Evolutionary conservation across 208 protist species (phyloP).

Genomic region (Lotmaria passim): DNA sequence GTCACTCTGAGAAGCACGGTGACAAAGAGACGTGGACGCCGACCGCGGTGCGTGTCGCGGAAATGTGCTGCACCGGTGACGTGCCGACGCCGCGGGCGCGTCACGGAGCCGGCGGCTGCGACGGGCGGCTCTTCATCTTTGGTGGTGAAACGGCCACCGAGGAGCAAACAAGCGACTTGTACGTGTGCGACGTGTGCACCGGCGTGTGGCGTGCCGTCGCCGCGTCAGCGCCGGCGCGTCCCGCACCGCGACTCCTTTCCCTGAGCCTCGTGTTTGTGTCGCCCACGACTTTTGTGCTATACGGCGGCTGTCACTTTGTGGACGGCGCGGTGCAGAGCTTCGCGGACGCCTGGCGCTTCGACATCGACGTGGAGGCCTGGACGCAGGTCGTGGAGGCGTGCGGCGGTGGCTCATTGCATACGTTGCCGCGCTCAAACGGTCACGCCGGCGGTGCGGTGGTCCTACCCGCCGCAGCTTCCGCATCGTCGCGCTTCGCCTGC

Average conservation of each 20-base stretch:
- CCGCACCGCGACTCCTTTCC: conserved; percentile 54
- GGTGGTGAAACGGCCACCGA: conserved; percentile 59
- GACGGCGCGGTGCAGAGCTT: conserved; percentile 55
- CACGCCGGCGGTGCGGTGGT: conserved; percentile 38
- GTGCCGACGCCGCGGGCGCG: conserved; percentile 53
- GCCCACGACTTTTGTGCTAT: conserved; percentile 44
- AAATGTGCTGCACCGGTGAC: conserved; percentile 41
- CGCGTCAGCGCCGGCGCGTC: conserved; percentile 30
- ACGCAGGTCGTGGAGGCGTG: not conserved
- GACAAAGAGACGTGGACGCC: conserved; percentile 1
- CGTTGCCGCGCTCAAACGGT: conserved; percentile 46
- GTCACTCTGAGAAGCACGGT: conserved; percentile 3
- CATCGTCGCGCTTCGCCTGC: not conserved
- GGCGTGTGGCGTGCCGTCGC: conserved; percentile 41
- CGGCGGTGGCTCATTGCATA: not conserved
- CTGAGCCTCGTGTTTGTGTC: conserved; percentile 52
- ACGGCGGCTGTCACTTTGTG: conserved; percentile 72
- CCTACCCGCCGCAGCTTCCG: not conserved
- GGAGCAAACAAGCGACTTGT: conserved; percentile 59
- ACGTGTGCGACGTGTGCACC: conserved; percentile 40
- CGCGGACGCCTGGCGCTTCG: conserved; percentile 51
- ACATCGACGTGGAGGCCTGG: conserved; percentile 36
- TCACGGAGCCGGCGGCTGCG: conserved; percentile 44
- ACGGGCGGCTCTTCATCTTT: conserved; percentile 59
- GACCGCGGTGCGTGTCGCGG: conserved; percentile 15